Evolutionary conservation across 2,329 filamentous ascomycete genomes (phyloP).

Genomic region (Aspergillus sp.): DNA sequence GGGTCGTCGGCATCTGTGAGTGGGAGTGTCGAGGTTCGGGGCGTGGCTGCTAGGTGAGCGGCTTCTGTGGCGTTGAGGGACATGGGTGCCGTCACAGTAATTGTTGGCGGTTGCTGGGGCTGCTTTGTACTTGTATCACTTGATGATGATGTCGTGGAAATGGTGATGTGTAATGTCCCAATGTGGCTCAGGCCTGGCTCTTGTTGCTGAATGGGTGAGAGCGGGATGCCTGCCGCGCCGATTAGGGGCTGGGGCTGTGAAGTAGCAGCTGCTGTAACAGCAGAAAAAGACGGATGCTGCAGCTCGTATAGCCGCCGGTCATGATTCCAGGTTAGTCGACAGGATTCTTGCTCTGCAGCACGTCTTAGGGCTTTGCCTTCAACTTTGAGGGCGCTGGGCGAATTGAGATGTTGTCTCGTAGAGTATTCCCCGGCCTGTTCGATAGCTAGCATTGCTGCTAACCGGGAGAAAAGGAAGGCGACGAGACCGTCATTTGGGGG

Average conservation of each 20-base stretch:
- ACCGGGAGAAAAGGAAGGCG: conserved; percentile 40
- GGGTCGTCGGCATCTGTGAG: conserved; percentile 31
- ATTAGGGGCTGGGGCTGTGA: conserved; percentile 11
- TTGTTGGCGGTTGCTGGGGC: conserved; percentile 25
- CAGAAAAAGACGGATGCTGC: conserved; percentile 32
- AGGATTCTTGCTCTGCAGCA: conserved; percentile 40
- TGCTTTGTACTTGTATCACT: background rate
- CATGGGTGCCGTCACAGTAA: conserved; percentile 32
- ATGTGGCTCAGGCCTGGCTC: no score
- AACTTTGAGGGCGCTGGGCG: conserved; percentile 34
- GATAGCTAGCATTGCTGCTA: conserved; percentile 43
- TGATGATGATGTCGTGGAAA: conserved; percentile 24
- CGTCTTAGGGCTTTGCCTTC: conserved; percentile 37
- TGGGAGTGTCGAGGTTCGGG: conserved; percentile 33
- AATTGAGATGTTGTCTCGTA: conserved; percentile 32
- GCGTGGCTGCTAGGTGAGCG: conserved; percentile 23
- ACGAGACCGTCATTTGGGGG: conserved; percentile 37
- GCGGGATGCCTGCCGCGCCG: conserved; percentile 27
- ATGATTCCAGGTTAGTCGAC: conserved; percentile 38
- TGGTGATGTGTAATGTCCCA: conserved; percentile 30
- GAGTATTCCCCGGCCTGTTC: conserved; percentile 37
- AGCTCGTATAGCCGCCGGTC: conserved; percentile 37
- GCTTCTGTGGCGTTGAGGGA: conserved; percentile 28
- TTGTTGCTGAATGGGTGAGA: conserved; percentile 12
- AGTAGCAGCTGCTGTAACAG: conserved; percentile 18